A percentile compares a stretch with the other conserved stretches of the same genome.
Conservation (phyloP, 495 filamentous ascomycete genomes). For the Aspergillus ellipticus region DNA sequence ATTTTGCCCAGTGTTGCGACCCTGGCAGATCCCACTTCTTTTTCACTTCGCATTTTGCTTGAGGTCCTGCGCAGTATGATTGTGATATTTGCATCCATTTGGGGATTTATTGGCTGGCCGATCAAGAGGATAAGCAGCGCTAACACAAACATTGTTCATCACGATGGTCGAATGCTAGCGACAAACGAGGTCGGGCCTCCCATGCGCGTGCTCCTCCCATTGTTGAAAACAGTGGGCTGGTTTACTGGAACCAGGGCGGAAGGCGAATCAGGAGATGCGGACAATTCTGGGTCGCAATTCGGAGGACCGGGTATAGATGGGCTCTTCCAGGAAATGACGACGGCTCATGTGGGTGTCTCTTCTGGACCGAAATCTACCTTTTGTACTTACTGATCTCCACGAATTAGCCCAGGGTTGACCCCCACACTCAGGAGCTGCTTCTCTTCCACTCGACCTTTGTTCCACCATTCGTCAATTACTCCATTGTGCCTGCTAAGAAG, state of each 20-base stretch:
- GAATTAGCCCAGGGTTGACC: constrained; percentile 54
- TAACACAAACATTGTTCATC: constrained; percentile 59
- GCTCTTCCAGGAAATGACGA: constrained; percentile 65
- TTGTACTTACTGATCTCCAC: not conserved
- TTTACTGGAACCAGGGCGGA: constrained; percentile 53
- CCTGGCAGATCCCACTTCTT: constrained; percentile 47
- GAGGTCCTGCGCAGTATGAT: constrained; percentile 46
- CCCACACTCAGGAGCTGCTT: constrained; percentile 55
- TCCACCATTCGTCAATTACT: constrained; percentile 62
- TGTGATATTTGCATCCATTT: constrained; percentile 46
- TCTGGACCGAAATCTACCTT: not conserved
- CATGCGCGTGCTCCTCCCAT: constrained; percentile 56
- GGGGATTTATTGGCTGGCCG: constrained; percentile 49
- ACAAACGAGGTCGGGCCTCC: constrained; percentile 66
- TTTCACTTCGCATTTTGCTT: constrained; percentile 39
- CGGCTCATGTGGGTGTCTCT: constrained; percentile 45
- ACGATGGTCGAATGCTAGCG: constrained; percentile 62
- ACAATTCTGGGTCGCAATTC: constrained; percentile 30
- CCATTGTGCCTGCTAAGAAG: constrained; percentile 43
- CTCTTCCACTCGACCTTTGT: constrained; percentile 59
- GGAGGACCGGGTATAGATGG: constrained; percentile 48
- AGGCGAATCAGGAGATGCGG: constrained; percentile 33
- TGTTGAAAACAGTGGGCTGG: constrained; percentile 62
- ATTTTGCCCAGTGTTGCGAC: constrained; percentile 60
- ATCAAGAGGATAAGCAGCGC: constrained; percentile 62